Conservation (phyloP, 164 flowering plant genomes). For the Umbellularia californica region DNA sequence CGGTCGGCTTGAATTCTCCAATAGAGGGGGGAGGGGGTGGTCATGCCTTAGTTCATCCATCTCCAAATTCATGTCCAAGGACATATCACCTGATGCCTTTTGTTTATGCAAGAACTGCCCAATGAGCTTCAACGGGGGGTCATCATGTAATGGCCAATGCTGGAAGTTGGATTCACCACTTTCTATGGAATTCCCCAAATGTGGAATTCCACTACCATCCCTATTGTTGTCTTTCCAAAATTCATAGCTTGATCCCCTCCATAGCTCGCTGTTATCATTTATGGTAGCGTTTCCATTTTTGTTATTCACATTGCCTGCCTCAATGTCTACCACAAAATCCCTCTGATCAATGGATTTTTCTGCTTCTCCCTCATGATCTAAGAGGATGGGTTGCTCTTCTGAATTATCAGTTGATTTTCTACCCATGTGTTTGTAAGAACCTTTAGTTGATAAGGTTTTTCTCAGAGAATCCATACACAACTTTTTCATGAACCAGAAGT, state of each 20-base stretch:
- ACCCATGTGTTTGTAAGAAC: not conserved
- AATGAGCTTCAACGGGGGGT: constrained; percentile 27
- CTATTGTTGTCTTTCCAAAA: constrained; percentile 18
- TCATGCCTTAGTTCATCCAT: constrained; percentile 22
- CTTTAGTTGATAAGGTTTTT: constrained; percentile 4
- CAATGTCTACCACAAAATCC: constrained; percentile 18
- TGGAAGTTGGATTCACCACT: not conserved
- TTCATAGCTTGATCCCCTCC: constrained; percentile 37
- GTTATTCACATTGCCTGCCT: constrained; percentile 11
- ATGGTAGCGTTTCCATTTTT: not conserved
- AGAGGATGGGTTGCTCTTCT: constrained; percentile 22
- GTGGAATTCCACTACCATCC: not conserved
- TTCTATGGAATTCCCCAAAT: not conserved
- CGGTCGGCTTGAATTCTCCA: not conserved
- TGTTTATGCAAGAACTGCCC: constrained; percentile 28
- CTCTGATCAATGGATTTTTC: not conserved
- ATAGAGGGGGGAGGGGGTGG: not conserved
- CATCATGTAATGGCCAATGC: constrained; percentile 5
- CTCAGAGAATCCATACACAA: constrained; percentile 11
- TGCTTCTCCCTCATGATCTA: not conserved
- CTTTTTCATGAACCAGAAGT: not conserved
- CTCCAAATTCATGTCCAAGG: constrained; percentile 31
- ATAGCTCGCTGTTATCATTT: constrained; percentile 5
- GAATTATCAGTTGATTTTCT: not conserved
- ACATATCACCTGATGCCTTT: constrained; percentile 23